Evolutionary conservation across 1,284 basidiomycete species (phyloP).

Genomic region (Rhodotorula glutinis): DNA sequence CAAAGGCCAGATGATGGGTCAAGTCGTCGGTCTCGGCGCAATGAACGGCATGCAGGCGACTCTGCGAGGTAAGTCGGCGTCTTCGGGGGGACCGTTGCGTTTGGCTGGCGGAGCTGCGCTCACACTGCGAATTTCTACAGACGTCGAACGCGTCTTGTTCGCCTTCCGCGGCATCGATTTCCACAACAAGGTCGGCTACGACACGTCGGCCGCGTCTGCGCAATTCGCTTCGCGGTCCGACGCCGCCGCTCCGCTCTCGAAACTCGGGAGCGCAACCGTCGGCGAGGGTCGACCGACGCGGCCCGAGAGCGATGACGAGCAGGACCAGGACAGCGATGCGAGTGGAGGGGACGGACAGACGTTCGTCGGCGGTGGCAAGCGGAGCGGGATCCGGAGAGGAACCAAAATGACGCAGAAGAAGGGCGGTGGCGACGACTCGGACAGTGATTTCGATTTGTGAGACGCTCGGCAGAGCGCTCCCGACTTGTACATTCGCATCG

Average conservation of each 20-base stretch:
- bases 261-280: neutral
- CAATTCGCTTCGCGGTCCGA: constrained; percentile 24
- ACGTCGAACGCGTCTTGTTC: constrained; percentile 41
- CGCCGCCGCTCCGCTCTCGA: constrained; percentile 14
- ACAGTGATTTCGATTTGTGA: constrained; percentile 42
- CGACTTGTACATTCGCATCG: neutral
- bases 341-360: constrained; percentile 25
- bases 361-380: constrained; percentile 34
- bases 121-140: no score
- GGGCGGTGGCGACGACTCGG: constrained; percentile 20
- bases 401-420: constrained; percentile 10
- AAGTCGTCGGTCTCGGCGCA: constrained; percentile 70
- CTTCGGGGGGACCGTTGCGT: no score
- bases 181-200: constrained; percentile 39
- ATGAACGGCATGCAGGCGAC: constrained; percentile 66
- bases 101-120: no score
- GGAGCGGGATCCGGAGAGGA: constrained; percentile 33
- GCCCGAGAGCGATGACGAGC: constrained; percentile 22
- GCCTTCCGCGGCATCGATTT: constrained; percentile 43
- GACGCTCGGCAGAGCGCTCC: neutral
- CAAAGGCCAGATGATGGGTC: constrained; percentile 81
- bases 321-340: constrained; percentile 20
- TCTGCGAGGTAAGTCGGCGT: constrained; percentile 64
- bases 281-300: constrained; percentile 8
- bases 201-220: constrained; percentile 15